A percentile compares a stretch with the other conserved stretches of the same genome.
These are phyloP conservation scores for Capsicum chinense DNA, from an alignment of 257 asterid genomes.

Conservation along the genomic window DNA sequence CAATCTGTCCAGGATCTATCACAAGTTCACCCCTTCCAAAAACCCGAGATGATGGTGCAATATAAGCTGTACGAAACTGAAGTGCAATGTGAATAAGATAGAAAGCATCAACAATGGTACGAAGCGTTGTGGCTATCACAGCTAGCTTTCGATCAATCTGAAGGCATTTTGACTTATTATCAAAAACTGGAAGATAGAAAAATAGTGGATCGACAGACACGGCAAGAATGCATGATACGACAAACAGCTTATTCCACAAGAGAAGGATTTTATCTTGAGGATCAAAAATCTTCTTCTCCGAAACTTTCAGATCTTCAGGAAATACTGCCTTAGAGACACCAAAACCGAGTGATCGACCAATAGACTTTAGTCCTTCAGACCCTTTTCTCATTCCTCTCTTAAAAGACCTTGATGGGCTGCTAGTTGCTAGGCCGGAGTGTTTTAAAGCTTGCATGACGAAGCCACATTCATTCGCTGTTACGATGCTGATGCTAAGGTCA, in stretches of 20 bases:
- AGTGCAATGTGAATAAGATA: constrained; percentile 71
- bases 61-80: constrained; percentile 92
- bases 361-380: constrained; percentile 78
- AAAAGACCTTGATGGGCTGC: constrained; percentile 60
- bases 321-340: constrained; percentile 84
- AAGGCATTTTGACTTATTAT: constrained; percentile 71
- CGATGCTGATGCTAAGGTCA: constrained; percentile 54
- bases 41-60: constrained; percentile 98
- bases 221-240: constrained; percentile 73
- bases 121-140: constrained; percentile 72
- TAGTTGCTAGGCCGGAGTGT: constrained; percentile 44
- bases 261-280: constrained; percentile 91
- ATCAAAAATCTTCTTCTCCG: constrained; percentile 73
- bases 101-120: constrained; percentile 72
- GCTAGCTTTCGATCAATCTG: constrained; percentile 76
- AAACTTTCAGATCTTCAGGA: constrained; percentile 89
- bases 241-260: constrained; percentile 85
- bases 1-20: constrained; percentile 86
- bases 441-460: constrained; percentile 70
- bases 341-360: constrained; percentile 75
- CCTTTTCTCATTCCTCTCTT: constrained; percentile 68
- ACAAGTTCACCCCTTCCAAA: constrained; percentile 99
- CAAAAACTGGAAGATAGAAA: constrained; percentile 85
- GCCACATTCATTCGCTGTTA: constrained; percentile 57
- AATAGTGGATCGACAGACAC: constrained; percentile 93